phyloP scores from a whole-genome alignment of 768 basidiomycete species.

The Leccinellum luteum region DNA sequence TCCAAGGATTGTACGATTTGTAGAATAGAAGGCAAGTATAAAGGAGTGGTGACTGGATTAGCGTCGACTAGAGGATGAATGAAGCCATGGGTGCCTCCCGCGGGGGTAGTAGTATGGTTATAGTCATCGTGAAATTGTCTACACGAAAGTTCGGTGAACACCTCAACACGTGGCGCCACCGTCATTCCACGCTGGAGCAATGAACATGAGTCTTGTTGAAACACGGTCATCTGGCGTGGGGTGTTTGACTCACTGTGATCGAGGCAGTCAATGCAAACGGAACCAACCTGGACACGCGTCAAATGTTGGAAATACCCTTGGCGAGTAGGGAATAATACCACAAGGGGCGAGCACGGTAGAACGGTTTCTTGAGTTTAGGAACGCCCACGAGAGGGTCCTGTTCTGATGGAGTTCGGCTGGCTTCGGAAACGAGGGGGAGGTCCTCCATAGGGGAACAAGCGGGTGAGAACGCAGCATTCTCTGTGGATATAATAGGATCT shows the following conservation, averaged over 20 bases:
- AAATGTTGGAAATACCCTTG: background rate
- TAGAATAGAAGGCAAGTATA: constrained; percentile 12
- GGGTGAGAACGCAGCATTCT: constrained; percentile 30
- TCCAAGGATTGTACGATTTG: background rate
- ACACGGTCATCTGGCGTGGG: background rate
- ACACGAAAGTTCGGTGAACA: constrained; percentile 77
- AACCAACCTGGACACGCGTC: constrained; percentile 51
- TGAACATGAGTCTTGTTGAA: constrained; percentile 5
- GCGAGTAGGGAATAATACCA: constrained; percentile 32
- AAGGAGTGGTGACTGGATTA: constrained; percentile 6
- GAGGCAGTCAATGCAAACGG: constrained; percentile 66
- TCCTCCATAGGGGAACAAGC: constrained; percentile 21
- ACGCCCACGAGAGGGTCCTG: constrained; percentile 31
- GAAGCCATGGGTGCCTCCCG: background rate
- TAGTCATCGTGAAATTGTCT: constrained; percentile 48
- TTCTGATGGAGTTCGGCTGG: constrained; percentile 28
- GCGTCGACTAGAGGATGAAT: constrained; percentile 5
- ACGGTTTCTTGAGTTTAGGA: constrained; percentile 38
- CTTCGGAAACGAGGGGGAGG: constrained; percentile 9
- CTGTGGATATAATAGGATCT: constrained; percentile 35
- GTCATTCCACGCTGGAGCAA: constrained; percentile 70
- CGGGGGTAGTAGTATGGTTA: constrained; percentile 32
- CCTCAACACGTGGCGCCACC: constrained; percentile 73
- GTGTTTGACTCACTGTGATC: constrained; percentile 53
- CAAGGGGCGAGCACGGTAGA: constrained; percentile 48